Base-by-base conservation (phyloP, 208 protist species). In the Acanthamoeba quina region DNA sequence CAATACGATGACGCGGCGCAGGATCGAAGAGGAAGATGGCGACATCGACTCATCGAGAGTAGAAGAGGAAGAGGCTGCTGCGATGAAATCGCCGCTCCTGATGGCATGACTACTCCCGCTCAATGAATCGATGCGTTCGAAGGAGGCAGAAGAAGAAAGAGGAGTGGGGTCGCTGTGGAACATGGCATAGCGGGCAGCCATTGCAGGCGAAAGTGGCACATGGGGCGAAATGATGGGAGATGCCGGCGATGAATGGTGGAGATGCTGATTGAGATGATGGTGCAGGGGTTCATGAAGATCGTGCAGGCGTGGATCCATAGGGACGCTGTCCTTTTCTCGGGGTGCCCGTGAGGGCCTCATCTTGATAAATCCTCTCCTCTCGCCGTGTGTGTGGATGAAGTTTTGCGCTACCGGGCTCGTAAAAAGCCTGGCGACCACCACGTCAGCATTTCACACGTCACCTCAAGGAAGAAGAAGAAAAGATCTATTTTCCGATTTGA, bases 1-100 rank as follows among this genome's bases (percentile, higher is more conserved):
- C 31, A 93, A 19, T 6, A 93, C 90, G 29, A 93, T 83, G 31
- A 93, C 68, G 19, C 90, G 90, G 13, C 24, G 34, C n/a, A 92
- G 49, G n/a, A 64, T 19, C 19, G 34, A 21, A 56, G 74, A 56
- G 26, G 78, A 64, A 4, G 78, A 64, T n/a, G 78, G 49, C 10
- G 72, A 82, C 72, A 19, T 10, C 1, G 13, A 29, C 19, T 37
- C 72, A 82, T 44, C 72, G 19, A 72, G 17, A 72, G 26, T 2
- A 24, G 26, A 11, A 24, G 29, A 13, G 26, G 68, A 76, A 13
- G 29, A 44, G 7, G 68, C 58, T 29, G 17, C 19, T 5, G 19
- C 58, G 24, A 64, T 64, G 58, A 64, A n/a, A n/a, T 64, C 58
- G 54, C 54, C 54, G 58, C 58, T 64, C 58, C 58, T 64, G 24